Evolutionary conservation across 768 basidiomycete species (phyloP), one percentile per base, ranked within the genome.

Genomic region (Gloeophyllum trabeum): DNA sequence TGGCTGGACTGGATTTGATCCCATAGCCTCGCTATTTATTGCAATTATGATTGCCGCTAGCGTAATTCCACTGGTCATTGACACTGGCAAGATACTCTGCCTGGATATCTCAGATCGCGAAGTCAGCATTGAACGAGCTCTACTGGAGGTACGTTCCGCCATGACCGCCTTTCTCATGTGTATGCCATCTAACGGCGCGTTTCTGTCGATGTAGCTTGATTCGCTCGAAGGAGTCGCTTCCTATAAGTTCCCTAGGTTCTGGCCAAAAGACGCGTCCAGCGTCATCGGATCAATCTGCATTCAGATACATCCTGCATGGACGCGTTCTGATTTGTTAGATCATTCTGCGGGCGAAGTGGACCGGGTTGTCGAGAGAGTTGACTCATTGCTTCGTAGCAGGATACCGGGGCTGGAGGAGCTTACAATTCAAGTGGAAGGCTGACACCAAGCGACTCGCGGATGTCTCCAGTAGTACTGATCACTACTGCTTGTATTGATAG

Each of bases 1-100:
- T 51, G 94, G 96, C 19, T 98, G 93, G 92, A 97, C 94, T 10
- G 92, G 92, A 16, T 99, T 97, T 57, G 96, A 99, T 61, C 96
- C 96, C 1, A 91, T 99, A 46, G 96, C 96, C 0, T 93, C 90
- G 6, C 66, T 99, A 22, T 94, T 99, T 61, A 99, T 99, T 49
- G 96, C 96, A 4, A 63, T 88, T 6, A 65, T 99, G 49, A 99
- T 99, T 51, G 89, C 90, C 18, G 93, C 89, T 4, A 94, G 91
- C 56, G 96, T 99, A 16, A 70, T 94, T 19, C 96, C 96, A 7
- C 78, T 99, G 30, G 91, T 99, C 18, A 73, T 94, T 48, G 96
- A 98, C 59, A 89, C 88, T 0, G 96, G 89, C 2, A 81, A 76
- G 50, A 77, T 98, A 6, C 72, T 99, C 34, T 78, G 82, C 43